Percentiles rank a stretch among this genome's conserved stretches.
Conservation (phyloP, 305 asterid genomes). For the Rubia tinctorum region DNA sequence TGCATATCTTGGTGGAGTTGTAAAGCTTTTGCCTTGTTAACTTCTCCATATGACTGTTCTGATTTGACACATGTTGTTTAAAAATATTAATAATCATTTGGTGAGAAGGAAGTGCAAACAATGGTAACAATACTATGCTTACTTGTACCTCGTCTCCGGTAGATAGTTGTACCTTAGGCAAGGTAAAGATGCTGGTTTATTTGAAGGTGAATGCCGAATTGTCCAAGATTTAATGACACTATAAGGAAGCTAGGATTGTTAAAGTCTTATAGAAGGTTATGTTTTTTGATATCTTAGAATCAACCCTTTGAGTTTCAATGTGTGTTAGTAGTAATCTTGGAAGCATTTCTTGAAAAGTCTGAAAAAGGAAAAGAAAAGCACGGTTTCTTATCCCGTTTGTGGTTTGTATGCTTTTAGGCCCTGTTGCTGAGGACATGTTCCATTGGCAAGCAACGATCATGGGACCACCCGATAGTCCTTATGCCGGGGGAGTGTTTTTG, state of each 20-base stretch:
- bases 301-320: not conserved
- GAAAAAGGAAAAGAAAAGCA: not conserved
- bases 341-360: not conserved
- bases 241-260: not conserved
- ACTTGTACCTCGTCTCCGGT: no score
- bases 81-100: not conserved
- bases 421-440: conserved; percentile 87
- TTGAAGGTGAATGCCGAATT: not conserved
- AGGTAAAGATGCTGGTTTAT: no score
- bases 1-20: not conserved
- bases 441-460: conserved; percentile 81
- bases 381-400: not conserved
- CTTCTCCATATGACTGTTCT: not conserved
- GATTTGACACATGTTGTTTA: not conserved
- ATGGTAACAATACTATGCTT: not conserved
- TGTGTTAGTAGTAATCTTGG: not conserved
- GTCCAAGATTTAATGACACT: not conserved
- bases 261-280: not conserved
- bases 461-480: conserved; percentile 80
- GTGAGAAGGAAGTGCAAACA: not conserved
- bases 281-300: not conserved
- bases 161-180: no score
- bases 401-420: conserved; percentile 40
- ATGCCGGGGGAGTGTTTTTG: conserved; percentile 62
- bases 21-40: not conserved